These are phyloP conservation scores for Leccinum solheimii DNA, from an alignment of 1,284 basidiomycete species.

Conservation along the genomic window DNA sequence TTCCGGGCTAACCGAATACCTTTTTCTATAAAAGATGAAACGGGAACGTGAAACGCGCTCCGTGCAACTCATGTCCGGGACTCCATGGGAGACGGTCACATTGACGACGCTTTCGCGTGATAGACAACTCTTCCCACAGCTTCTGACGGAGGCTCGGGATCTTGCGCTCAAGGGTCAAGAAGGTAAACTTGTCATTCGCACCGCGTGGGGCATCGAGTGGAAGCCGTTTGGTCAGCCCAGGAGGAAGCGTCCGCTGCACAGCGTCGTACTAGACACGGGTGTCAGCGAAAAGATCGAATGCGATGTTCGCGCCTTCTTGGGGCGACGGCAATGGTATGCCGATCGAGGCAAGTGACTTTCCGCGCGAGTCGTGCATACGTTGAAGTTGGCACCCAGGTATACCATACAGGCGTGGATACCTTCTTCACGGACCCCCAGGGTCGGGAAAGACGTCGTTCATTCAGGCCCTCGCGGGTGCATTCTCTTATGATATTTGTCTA, in stretches of 20 bases:
- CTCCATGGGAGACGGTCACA: constrained; percentile 97
- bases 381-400: constrained; percentile 66
- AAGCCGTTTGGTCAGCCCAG: constrained; percentile 92
- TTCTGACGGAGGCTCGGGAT: constrained; percentile 87
- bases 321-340: constrained; percentile 91
- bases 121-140: constrained; percentile 74
- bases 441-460: constrained; percentile 99
- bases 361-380: constrained; percentile 4
- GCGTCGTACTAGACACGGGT: constrained; percentile 87
- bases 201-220: constrained; percentile 97
- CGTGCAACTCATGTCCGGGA: constrained; percentile 88
- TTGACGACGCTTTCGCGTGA: constrained; percentile 91
- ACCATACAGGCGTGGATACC: constrained; percentile 94
- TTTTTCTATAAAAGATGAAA: constrained; percentile 62
- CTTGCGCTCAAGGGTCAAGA: constrained; percentile 85
- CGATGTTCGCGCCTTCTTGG: constrained; percentile 84
- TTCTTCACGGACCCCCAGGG: constrained; percentile 94
- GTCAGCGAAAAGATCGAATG: constrained; percentile 77
- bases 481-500: constrained; percentile 95
- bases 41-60: constrained; percentile 92
- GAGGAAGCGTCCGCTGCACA: constrained; percentile 82
- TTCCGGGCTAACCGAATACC: constrained; percentile 10
- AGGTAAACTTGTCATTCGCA: constrained; percentile 95
- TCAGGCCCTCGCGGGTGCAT: constrained; percentile 90
- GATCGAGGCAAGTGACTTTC: constrained; percentile 72